Evolutionary conservation across 768 basidiomycete genomes (phyloP).

Genomic region (Pholiota conissans): DNA sequence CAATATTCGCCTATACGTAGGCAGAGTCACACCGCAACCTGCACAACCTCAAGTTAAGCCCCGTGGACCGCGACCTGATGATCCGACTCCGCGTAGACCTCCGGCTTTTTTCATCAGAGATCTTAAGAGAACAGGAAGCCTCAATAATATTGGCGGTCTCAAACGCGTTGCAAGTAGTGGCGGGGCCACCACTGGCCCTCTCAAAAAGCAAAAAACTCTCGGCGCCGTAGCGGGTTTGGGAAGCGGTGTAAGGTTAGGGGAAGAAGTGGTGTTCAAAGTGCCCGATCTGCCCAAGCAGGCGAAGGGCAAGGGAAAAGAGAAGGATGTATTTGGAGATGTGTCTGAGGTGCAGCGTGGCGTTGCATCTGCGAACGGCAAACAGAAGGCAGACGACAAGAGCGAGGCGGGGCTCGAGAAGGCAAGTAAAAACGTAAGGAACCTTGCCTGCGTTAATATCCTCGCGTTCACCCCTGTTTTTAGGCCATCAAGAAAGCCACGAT

Average conservation of each 20-base stretch:
- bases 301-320: slow-evolving; percentile 41
- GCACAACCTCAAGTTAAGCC: slow-evolving; percentile 28
- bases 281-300: slow-evolving; percentile 42
- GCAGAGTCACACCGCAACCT: slow-evolving; percentile 51
- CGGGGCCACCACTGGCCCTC: slow-evolving; percentile 12
- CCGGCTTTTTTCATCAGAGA: slow-evolving; percentile 40
- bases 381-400: slow-evolving; percentile 23
- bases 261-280: slow-evolving; percentile 44
- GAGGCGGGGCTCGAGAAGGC: slow-evolving; percentile 44
- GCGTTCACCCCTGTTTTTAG: slow-evolving; percentile 23
- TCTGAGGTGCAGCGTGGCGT: slow-evolving; percentile 18
- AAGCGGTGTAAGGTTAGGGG: slow-evolving; percentile 35
- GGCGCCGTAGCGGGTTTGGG: slow-evolving; percentile 32
- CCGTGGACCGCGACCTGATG: slow-evolving; percentile 58
- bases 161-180: slow-evolving; percentile 32
- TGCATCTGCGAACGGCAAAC: slow-evolving; percentile 28
- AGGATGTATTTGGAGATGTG: slow-evolving; percentile 38
- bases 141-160: slow-evolving; percentile 18
- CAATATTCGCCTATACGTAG: slow-evolving; percentile 51
- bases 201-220: slow-evolving; percentile 36
- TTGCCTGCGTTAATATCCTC: slow-evolving; percentile 1
- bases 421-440: slow-evolving; percentile 57
- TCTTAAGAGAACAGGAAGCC: slow-evolving; percentile 19
- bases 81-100: slow-evolving; percentile 74
- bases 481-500: slow-evolving; percentile 44